A percentile compares a stretch with the other conserved stretches of the same genome.
phyloP scores from a whole-genome alignment of 805 yeast genomes.

The Grigorovia humatica region DNA sequence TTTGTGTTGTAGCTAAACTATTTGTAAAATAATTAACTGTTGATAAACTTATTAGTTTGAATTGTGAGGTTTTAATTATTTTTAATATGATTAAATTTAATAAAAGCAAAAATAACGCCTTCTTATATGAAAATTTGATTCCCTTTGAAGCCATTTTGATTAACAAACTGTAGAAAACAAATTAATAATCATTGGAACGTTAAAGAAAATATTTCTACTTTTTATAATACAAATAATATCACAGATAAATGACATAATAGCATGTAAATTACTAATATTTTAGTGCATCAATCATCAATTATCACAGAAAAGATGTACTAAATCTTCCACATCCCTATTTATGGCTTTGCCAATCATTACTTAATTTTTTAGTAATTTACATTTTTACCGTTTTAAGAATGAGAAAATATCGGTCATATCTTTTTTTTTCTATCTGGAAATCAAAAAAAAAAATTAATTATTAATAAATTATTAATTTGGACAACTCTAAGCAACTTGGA shows the following conservation, averaged over 20 bases:
- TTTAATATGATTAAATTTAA: background rate
- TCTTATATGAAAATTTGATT: background rate
- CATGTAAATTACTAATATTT: too few relatives aligned
- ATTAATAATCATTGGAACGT: background rate
- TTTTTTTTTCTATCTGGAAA: too few relatives aligned
- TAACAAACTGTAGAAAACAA: background rate
- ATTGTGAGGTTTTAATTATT: background rate
- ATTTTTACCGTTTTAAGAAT: too few relatives aligned
- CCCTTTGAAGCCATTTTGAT: background rate
- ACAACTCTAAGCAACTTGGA: too few relatives aligned
- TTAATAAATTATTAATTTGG: too few relatives aligned
- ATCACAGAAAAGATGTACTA: too few relatives aligned
- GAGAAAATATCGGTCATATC: background rate
- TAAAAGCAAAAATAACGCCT: background rate
- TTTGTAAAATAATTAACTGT: background rate
- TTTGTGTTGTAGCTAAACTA: background rate
- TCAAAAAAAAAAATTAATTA: too few relatives aligned
- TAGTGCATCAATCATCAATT: too few relatives aligned
- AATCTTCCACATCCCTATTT: background rate
- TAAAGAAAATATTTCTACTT: background rate
- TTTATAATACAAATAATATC: background rate
- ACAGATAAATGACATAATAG: background rate
- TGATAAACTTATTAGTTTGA: background rate
- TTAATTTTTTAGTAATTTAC: background rate
- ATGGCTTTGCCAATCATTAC: background rate